Evolutionary conservation across 2,329 filamentous ascomycete species (phyloP), one percentile per base, ranked within the genome.

Genomic region (Xylariaceae sp.): DNA sequence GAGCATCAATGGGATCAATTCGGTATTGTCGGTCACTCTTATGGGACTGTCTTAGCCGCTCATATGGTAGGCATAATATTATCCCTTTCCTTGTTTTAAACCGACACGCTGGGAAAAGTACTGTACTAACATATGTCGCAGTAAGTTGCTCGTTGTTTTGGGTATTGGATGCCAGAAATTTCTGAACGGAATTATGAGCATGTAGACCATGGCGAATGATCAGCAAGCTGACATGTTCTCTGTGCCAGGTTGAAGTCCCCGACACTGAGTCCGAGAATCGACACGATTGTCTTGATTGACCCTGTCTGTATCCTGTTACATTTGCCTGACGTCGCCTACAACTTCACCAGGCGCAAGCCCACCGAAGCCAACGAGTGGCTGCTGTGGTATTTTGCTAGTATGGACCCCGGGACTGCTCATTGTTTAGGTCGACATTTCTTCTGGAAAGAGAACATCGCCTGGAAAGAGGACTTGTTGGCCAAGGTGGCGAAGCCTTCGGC

Each of bases 371-470:
- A 87, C 56, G 84, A 90, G 67, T 84, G 81, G 73, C 80, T 86
- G 64, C 71, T 90, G 13, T 86, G 82, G 75, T 90, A 87, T 60
- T 89, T 88, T 64, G 87, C 83, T 6, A 82, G 78, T 42, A 84
- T 78, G 48, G 87, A 90, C 59, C 81, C 83, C 28, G 83, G 83
- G 2, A 82, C 88, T 2, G 80, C 86, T 10, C 78, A 86, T 50
- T 83, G 81, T 10, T 71, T 90, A 1, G 80, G 78, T 0, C 73
- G 86, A 3, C 78, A 84, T 60, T 89, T 90, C 69, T 88, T 88
- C 69, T 90, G 87, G 87, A 75, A 75, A 22, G 78, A 89, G 59
- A 88, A 86, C 57, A 81, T 87, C 38, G 69, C 88, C 7, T 90
- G 87, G 86, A 83, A 81, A 59, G 82, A 88, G 44, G 83, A 88